Base-by-base conservation (phyloP, 164 flowering plant genomes). In the Stephania cephalantha region DNA sequence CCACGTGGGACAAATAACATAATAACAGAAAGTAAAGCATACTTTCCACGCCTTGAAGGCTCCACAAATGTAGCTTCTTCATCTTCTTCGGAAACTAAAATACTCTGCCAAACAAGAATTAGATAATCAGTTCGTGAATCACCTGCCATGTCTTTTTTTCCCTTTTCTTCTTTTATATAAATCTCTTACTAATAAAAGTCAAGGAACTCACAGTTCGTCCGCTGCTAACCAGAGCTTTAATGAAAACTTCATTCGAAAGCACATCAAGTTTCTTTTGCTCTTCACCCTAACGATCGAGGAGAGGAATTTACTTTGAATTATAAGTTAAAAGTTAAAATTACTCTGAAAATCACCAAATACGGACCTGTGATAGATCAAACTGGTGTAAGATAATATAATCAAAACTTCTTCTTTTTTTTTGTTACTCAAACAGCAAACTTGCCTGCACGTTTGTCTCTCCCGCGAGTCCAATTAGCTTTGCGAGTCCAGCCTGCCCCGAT, bases 211-310 rank as follows among this genome's bases (percentile, higher is more conserved):
- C 99, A 6, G 99, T 95, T 72, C 97, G 87, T 66, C 99, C 98
- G 78, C 99, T 95, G 86, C 99, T 93, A 46, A 89, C 75, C 75
- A 95, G 81, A 58, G 99, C 99, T 85, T 95, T 95, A 78, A 95
- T 73, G 69, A 95, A 92, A 65, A 95, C 98, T 65, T 95, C 98
- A 85, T 95, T 93, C 2, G 99, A 95, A 48, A 95, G 93, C 71
- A 95, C 97, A 85, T 95, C 99, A 70, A 95, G 83, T 75, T 95
- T 95, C 92, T 95, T 95, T 78, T 95, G 99, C 82, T 95, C 97
- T 79, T 95, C 99, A 70, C 99, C 99, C 99, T 95, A 78, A 18
- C 79, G 45, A 13, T 74, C 30, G 20, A 46, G 9, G 35, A 20
- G 45, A 71, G 7, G n/a, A 58, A 58, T 58, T 1, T 11, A 18